Percentiles rank a stretch among this genome's conserved stretches.
These are phyloP conservation scores for Globisporangium megalacanthum DNA, from an alignment of 352 stramenopile species.

Conservation along the genomic window DNA sequence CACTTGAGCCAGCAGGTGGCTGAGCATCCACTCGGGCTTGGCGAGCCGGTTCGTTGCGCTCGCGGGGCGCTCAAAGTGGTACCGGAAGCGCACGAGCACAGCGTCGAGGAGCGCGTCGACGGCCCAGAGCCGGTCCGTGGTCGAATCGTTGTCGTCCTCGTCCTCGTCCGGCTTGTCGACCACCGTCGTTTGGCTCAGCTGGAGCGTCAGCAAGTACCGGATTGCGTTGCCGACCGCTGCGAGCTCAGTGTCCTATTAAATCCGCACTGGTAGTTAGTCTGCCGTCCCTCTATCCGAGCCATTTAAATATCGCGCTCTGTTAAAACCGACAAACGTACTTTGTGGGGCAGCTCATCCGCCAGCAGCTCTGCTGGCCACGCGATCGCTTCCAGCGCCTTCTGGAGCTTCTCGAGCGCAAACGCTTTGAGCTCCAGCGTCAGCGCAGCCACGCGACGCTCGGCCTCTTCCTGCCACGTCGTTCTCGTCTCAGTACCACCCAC, in stretches of 20 bases:
- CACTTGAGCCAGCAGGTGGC: constrained; percentile 52
- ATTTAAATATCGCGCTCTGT: too few relatives aligned
- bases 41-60: constrained; percentile 66
- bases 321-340: constrained; percentile 14
- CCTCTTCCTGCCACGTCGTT: constrained; percentile 26
- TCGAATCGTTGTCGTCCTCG: constrained; percentile 1
- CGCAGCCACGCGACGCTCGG: constrained; percentile 31
- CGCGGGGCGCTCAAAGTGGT: constrained; percentile 62
- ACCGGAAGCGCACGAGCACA: constrained; percentile 55
- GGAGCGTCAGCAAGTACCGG: constrained; percentile 46
- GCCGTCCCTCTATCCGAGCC: neutral
- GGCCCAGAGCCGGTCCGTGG: constrained; percentile 42
- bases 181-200: constrained; percentile 27
- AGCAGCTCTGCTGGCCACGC: constrained; percentile 40
- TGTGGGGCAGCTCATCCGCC: constrained; percentile 23
- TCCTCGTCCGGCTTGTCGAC: too few relatives aligned
- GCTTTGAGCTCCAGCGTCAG: constrained; percentile 41
- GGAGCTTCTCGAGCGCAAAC: constrained; percentile 51
- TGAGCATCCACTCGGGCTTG: constrained; percentile 75
- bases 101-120: constrained; percentile 59
- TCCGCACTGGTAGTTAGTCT: neutral
- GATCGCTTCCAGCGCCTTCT: constrained; percentile 32
- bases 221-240: constrained; percentile 34
- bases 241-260: constrained; percentile 21
- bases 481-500: neutral